Evolutionary conservation across 176 grass and related monocot species (phyloP), one percentile per base, ranked within the genome.

Genomic region (Hsuehochloa calcarea): DNA sequence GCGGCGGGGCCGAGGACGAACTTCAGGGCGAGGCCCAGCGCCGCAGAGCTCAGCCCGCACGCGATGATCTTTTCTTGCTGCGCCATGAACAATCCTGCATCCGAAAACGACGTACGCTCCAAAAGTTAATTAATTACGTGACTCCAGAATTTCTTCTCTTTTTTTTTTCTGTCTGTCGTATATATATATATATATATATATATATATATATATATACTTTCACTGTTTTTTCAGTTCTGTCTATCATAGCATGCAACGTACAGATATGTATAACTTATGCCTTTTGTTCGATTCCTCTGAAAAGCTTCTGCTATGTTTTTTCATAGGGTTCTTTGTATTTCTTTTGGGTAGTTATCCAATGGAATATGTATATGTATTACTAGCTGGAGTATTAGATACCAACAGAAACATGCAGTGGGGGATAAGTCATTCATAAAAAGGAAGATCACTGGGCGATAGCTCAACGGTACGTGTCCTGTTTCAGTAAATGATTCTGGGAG

Each of bases 11-110:
- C 96, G 20, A 81, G 89, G 9, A 84, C 68, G 80, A 94, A 98
- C 87, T 90, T 93, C 1, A 98, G 76, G 45, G 56, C 62, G 83
- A 98, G 84, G 23, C 96, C 93, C 1, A 95, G 77, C 62, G 81
- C 85, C 46, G 93, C 89, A 62, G 75, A 82, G 70, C 85, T 84
- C 29, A 77, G 74, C 13, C 96, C 93, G 40, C 96, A 98, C 3
- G 93, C 84, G 38, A 98, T 72, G 27, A 98, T 87, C 84, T 91
- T 98, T 77, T 95, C 85, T 44, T 98, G 96, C 44, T 91, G 88
- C 49, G 96, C 96, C 96, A 95, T 98, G 87, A 98, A 98, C 40
- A 98, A 35, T 0, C 96, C 96, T 98, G 77, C 75, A 61, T 10
- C 17, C 8, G 56, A 72, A 64, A 84, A 78, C 65, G 12, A 79